A percentile compares a stretch with the other conserved stretches of the same genome.
phyloP scores from a whole-genome alignment of 495 filamentous ascomycete species.

The Amniculicola lignicola region DNA sequence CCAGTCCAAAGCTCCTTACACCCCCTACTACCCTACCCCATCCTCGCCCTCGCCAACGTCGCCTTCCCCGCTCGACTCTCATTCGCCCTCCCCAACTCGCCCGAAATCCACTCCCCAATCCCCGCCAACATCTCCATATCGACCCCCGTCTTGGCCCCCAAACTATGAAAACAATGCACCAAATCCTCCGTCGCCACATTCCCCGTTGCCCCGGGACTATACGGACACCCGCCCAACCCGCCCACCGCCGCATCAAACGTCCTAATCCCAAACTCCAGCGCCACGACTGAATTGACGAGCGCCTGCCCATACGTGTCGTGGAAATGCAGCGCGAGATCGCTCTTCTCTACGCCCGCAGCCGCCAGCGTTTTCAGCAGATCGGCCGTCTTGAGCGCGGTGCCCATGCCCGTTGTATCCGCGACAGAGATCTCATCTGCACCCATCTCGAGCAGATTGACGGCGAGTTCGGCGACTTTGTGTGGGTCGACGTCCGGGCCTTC shows the following conservation, averaged over 20 bases:
- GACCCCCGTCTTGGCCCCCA: constrained; percentile 85
- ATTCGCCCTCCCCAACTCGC: constrained; percentile 65
- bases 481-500: constrained; percentile 82
- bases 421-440: constrained; percentile 92
- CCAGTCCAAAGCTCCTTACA: background rate
- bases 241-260: constrained; percentile 88
- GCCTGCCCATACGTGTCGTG: constrained; percentile 97
- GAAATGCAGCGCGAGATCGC: constrained; percentile 88
- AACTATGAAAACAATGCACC: constrained; percentile 79
- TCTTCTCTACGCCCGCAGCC: constrained; percentile 70
- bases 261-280: constrained; percentile 81
- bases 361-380: constrained; percentile 67
- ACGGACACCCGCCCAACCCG: constrained; percentile 91
- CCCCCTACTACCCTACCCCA: too few species aligned
- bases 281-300: constrained; percentile 81
- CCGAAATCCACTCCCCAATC: constrained; percentile 86
- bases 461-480: constrained; percentile 75
- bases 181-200: constrained; percentile 95
- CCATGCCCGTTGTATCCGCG: constrained; percentile 96
- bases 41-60: constrained; percentile 41
- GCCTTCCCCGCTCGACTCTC: constrained; percentile 48
- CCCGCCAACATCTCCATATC: constrained; percentile 76
- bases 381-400: constrained; percentile 76
- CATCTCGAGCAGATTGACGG: constrained; percentile 82
- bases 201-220: constrained; percentile 87